Percentiles rank a stretch among this genome's conserved stretches.
Evolutionary conservation across 2,329 filamentous ascomycete species (phyloP).

Genomic region (Neopestalotiopsis rosae): DNA sequence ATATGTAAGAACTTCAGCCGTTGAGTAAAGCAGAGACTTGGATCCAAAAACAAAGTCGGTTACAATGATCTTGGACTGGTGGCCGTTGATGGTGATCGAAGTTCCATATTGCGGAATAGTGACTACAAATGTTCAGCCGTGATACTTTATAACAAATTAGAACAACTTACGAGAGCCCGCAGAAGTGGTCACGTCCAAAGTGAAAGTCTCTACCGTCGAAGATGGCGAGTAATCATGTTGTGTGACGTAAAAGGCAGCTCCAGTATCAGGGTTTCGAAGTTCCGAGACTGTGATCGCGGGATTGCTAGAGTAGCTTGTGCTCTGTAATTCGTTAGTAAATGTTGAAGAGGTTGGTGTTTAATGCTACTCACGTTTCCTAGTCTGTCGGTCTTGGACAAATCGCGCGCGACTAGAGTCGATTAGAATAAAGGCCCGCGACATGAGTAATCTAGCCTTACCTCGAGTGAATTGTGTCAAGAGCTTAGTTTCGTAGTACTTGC

Average conservation of each 20-base stretch:
- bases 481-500: constrained; percentile 69
- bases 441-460: constrained; percentile 11
- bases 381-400: constrained; percentile 60
- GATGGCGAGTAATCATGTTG: constrained; percentile 60
- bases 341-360: neutral
- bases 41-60: constrained; percentile 63
- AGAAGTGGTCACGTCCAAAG: constrained; percentile 60
- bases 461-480: constrained; percentile 64
- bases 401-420: constrained; percentile 49
- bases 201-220: constrained; percentile 56
- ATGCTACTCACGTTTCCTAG: constrained; percentile 36
- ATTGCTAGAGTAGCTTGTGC: constrained; percentile 57
- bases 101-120: constrained; percentile 57
- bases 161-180: constrained; percentile 44
- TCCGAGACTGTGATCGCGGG: constrained; percentile 57
- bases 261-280: constrained; percentile 62
- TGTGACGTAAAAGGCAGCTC: constrained; percentile 63
- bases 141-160: neutral
- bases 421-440: neutral
- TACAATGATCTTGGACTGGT: constrained; percentile 66
- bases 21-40: constrained; percentile 58
- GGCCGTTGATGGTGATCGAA: constrained; percentile 59
- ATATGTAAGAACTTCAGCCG: constrained; percentile 59
- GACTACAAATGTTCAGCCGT: constrained; percentile 32
- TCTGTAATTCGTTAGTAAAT: constrained; percentile 38